These are phyloP conservation scores for Pyrenophora seminiperda DNA, from an alignment of 2,329 filamentous ascomycete species.

Conservation along the genomic window DNA sequence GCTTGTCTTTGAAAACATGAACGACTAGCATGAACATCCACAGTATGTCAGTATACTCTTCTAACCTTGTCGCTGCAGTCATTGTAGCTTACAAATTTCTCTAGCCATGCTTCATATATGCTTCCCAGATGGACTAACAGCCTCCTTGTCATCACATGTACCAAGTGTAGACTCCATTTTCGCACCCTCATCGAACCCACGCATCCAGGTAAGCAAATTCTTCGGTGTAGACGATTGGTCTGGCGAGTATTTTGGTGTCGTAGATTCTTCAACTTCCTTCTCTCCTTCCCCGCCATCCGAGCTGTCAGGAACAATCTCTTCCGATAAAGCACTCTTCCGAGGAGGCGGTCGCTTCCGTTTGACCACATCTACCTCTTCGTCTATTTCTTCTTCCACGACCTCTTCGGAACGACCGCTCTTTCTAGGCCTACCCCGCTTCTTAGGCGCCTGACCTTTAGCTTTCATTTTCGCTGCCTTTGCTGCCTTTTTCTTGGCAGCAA, in stretches of 20 bases:
- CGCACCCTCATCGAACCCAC: not conserved
- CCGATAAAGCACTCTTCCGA: constrained; percentile 27
- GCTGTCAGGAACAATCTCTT: constrained; percentile 25
- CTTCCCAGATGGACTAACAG: constrained; percentile 1
- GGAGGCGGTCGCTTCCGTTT: constrained; percentile 19
- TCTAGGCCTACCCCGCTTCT: constrained; percentile 28
- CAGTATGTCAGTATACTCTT: constrained; percentile 1
- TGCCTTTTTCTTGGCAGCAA: constrained; percentile 28
- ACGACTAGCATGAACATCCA: not conserved
- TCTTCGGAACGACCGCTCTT: constrained; percentile 30
- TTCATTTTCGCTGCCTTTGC: constrained; percentile 23
- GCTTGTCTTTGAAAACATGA: not conserved
- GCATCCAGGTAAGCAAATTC: not conserved
- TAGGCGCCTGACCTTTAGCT: constrained; percentile 18
- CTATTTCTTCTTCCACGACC: constrained; percentile 19
- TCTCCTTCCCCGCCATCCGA: constrained; percentile 9
- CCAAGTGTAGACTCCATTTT: not conserved
- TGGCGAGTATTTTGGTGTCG: constrained; percentile 4
- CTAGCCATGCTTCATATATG: not conserved
- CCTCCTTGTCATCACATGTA: not conserved
- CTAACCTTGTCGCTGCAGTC: not conserved
- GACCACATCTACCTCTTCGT: constrained; percentile 14
- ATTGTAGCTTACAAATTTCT: constrained; percentile 2
- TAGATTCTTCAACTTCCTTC: not conserved
- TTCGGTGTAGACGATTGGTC: constrained; percentile 8